phyloP scores from a whole-genome alignment of 768 basidiomycete species.

The Tylopilus felleus region DNA sequence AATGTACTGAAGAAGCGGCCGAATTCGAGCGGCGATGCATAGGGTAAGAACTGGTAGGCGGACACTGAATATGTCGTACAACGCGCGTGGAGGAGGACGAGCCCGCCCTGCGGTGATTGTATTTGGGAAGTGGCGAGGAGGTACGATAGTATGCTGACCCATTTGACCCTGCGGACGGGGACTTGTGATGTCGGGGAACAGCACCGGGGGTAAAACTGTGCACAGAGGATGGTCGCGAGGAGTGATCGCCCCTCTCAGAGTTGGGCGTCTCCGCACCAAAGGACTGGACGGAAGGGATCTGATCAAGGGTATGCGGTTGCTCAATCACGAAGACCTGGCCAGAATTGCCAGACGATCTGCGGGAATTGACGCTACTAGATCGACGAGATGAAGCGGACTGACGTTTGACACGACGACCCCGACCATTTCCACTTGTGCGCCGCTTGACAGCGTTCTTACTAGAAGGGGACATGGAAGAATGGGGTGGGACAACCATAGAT shows the following conservation, averaged over 20 bases:
- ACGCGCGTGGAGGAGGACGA: slow-evolving; percentile 84
- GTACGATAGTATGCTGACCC: slow-evolving; percentile 63
- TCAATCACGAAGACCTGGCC: slow-evolving; percentile 49
- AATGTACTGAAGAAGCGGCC: slow-evolving; percentile 72
- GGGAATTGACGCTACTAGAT: slow-evolving; percentile 89
- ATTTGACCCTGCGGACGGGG: slow-evolving; percentile 73
- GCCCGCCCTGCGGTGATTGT: slow-evolving; percentile 73
- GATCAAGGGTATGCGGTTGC: slow-evolving; percentile 45
- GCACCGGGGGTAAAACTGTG: slow-evolving; percentile 65
- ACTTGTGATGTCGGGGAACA: slow-evolving; percentile 59
- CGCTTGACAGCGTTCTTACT: slow-evolving; percentile 45
- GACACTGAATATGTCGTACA: slow-evolving; percentile 57
- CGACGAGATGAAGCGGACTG: slow-evolving; percentile 78
- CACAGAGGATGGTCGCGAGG: slow-evolving; percentile 83
- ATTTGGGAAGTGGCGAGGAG: slow-evolving; percentile 70
- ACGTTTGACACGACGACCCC: slow-evolving; percentile 58
- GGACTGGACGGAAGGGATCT: slow-evolving; percentile 64
- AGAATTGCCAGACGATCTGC: slow-evolving; percentile 60
- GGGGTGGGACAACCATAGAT: slow-evolving; percentile 22
- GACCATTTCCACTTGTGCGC: slow-evolving; percentile 43
- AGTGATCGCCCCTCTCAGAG: slow-evolving; percentile 75
- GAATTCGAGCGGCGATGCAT: slow-evolving; percentile 73
- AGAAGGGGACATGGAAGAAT: slow-evolving; percentile 28
- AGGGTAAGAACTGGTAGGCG: slow-evolving; percentile 35
- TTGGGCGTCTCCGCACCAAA: slow-evolving; percentile 83